phyloP scores from a whole-genome alignment of 2,329 filamentous ascomycete species.

The Raffaelea deltoideospora region DNA sequence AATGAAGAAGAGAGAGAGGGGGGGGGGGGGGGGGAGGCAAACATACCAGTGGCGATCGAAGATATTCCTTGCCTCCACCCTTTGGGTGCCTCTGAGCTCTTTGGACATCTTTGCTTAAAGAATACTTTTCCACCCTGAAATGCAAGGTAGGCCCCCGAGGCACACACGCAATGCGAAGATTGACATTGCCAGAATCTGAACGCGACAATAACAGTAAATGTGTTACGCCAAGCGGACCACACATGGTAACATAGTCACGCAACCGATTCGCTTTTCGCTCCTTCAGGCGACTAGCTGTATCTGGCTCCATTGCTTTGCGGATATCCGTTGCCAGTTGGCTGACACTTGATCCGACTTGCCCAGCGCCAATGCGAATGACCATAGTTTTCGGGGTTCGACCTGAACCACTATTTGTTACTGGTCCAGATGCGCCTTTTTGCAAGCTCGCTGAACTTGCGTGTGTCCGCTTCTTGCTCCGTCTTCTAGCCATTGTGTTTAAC shows the following conservation, averaged over 20 bases:
- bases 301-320: slow-evolving; percentile 86
- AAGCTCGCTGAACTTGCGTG: slow-evolving; percentile 55
- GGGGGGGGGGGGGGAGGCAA: too few relatives aligned
- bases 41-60: slow-evolving; percentile 63
- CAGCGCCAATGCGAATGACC: slow-evolving; percentile 93
- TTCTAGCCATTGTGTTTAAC: slow-evolving; percentile 55
- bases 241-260: slow-evolving; percentile 90
- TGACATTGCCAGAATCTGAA: slow-evolving; percentile 80
- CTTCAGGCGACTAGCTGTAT: slow-evolving; percentile 77
- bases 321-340: slow-evolving; percentile 87
- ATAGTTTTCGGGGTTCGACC: slow-evolving; percentile 78
- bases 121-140: slow-evolving; percentile 91
- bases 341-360: slow-evolving; percentile 81
- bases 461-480: slow-evolving; percentile 77
- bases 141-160: slow-evolving; percentile 85
- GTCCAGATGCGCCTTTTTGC: slow-evolving; percentile 28
- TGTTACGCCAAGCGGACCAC: slow-evolving; percentile 80
- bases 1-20: not conserved
- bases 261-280: slow-evolving; percentile 80
- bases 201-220: slow-evolving; percentile 89
- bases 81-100: slow-evolving; percentile 70
- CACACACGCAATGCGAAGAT: slow-evolving; percentile 72
- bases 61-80: slow-evolving; percentile 71
- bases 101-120: slow-evolving; percentile 78
- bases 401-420: slow-evolving; percentile 40